phyloP scores from a whole-genome alignment of 352 stramenopile genomes.

The Phytophthora cajani region DNA sequence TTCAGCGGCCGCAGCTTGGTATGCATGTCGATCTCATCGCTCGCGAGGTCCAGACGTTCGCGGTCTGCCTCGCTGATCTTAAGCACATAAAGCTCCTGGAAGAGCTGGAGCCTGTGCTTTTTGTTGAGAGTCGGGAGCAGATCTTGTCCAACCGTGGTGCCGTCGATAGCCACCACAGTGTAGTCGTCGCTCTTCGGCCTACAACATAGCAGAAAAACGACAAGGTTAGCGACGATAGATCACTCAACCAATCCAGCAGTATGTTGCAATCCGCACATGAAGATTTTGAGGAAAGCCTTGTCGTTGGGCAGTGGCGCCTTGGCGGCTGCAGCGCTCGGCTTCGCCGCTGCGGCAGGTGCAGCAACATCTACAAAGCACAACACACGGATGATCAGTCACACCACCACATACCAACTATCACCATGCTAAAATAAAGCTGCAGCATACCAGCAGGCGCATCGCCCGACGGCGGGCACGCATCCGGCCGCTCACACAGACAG shows the following conservation, averaged over 20 bases:
- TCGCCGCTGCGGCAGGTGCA: constrained; percentile 28
- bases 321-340: constrained; percentile 37
- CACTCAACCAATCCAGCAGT: background rate
- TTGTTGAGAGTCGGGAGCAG: constrained; percentile 88
- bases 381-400: constrained; percentile 4
- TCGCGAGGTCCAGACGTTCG: constrained; percentile 80
- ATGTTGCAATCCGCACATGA: constrained; percentile 59
- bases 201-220: background rate
- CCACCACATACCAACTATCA: background rate
- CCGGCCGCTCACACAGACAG: constrained; percentile 85
- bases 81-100: constrained; percentile 90
- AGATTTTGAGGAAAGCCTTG: constrained; percentile 90
- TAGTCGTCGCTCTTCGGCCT: constrained; percentile 91
- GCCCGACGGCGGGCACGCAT: constrained; percentile 79
- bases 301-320: constrained; percentile 66
- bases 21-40: constrained; percentile 90
- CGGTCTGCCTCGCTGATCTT: constrained; percentile 89
- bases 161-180: constrained; percentile 86
- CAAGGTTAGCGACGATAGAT: background rate
- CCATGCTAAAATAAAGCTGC: background rate
- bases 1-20: constrained; percentile 84
- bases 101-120: constrained; percentile 85
- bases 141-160: constrained; percentile 80
- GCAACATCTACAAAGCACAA: constrained; percentile 34
- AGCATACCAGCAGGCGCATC: constrained; percentile 53